Evolutionary conservation across 73 alveolate species (phyloP).

Genomic region (Paramecium biaurelia): DNA sequence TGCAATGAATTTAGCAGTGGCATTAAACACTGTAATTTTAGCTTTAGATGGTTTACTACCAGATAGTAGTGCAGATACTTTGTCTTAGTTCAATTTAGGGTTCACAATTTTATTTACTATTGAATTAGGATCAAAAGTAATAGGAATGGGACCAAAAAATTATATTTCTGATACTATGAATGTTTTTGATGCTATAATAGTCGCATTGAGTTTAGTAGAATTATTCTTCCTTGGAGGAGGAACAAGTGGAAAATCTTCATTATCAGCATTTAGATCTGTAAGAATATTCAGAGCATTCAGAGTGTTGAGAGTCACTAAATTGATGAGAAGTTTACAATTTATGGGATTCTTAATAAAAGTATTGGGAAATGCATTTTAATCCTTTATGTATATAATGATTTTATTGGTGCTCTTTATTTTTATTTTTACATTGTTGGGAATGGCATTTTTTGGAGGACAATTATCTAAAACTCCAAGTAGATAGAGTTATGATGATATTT

Average conservation of each 20-base stretch:
- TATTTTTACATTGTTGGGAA: slow-evolving; percentile 80
- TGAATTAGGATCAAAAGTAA: slow-evolving; percentile 84
- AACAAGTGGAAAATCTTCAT: slow-evolving; percentile 46
- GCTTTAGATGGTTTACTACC: slow-evolving; percentile 70
- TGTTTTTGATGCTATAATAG: slow-evolving; percentile 56
- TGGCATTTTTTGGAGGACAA: slow-evolving; percentile 84
- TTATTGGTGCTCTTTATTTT: slow-evolving; percentile 76
- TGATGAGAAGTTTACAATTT: slow-evolving; percentile 74
- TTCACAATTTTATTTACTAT: slow-evolving; percentile 79
- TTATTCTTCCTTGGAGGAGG: slow-evolving; percentile 47
- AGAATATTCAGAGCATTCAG: slow-evolving; percentile 84
- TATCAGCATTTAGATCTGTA: slow-evolving; percentile 71
- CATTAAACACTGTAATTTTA: slow-evolving; percentile 82
- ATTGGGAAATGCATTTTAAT: slow-evolving; percentile 67
- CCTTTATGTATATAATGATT: slow-evolving; percentile 75
- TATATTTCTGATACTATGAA: slow-evolving; percentile 70
- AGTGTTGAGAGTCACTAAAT: slow-evolving; percentile 83
- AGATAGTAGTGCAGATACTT: not conserved
- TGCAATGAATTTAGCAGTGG: slow-evolving; percentile 78
- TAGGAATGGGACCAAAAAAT: slow-evolving; percentile 77
- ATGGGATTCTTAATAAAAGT: slow-evolving; percentile 80
- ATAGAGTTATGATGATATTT: slow-evolving; percentile 74
- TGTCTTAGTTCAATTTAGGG: slow-evolving; percentile 59
- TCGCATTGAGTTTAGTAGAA: slow-evolving; percentile 56
- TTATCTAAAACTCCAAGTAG: slow-evolving; percentile 48